A percentile compares a stretch with the other conserved stretches of the same genome.
Conservation (phyloP, 352 stramenopile genomes). For the Globisporangium polare region DNA sequence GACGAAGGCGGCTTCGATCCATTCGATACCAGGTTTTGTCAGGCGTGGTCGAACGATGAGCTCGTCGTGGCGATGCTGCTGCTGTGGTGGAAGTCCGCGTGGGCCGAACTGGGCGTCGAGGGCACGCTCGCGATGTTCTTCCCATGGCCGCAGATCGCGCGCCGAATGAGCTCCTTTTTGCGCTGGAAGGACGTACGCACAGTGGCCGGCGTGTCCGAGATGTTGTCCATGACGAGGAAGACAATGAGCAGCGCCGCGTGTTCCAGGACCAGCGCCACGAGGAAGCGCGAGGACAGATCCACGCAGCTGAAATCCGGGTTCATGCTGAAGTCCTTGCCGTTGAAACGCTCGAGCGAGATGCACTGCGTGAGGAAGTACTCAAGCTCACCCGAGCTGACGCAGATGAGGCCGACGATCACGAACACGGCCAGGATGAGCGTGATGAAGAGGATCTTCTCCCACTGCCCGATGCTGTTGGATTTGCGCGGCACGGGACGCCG, state of each 20-base stretch:
- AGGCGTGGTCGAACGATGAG: slow-evolving; percentile 14
- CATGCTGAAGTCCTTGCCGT: slow-evolving; percentile 84
- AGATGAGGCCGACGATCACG: slow-evolving; percentile 81
- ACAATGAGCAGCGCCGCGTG: slow-evolving; percentile 70
- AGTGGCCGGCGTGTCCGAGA: slow-evolving; percentile 69
- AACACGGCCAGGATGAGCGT: slow-evolving; percentile 81
- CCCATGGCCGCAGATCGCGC: slow-evolving; percentile 72
- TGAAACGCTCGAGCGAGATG: slow-evolving; percentile 65
- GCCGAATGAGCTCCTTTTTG: slow-evolving; percentile 83
- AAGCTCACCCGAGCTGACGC: slow-evolving; percentile 76
- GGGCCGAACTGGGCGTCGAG: slow-evolving; percentile 14
- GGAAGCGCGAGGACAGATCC: slow-evolving; percentile 69
- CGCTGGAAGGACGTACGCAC: slow-evolving; percentile 79
- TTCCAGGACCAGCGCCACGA: slow-evolving; percentile 74
- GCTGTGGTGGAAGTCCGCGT: slow-evolving; percentile 12
- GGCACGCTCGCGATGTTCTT: slow-evolving; percentile 27
- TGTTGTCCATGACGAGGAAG: slow-evolving; percentile 79
- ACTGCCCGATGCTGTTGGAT: slow-evolving; percentile 82
- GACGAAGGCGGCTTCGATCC: background rate
- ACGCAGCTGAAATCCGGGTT: slow-evolving; percentile 79
- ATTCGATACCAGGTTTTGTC: background rate
- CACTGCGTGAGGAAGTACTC: slow-evolving; percentile 82
- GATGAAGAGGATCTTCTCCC: slow-evolving; percentile 86
- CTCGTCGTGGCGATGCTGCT: slow-evolving; percentile 18
- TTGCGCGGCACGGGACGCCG: slow-evolving; percentile 72